Conservation (phyloP, 306 rosid genomes). For the Astragalus membranaceus region DNA sequence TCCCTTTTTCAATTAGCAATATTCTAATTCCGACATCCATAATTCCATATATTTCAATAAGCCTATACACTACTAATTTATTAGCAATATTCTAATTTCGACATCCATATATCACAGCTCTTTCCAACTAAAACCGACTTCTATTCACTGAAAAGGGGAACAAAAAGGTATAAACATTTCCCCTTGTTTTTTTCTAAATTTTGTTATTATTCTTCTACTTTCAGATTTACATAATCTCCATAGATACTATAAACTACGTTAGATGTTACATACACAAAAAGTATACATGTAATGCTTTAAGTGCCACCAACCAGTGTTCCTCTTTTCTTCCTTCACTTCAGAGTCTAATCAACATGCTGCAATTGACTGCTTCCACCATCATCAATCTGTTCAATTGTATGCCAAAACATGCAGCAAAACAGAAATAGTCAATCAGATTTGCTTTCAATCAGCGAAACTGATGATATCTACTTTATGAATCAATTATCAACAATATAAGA, state of each 20-base stretch:
- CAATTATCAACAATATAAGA: neutral
- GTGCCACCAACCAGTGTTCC: neutral
- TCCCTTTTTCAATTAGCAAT: neutral
- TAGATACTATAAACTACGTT: conserved; percentile 17
- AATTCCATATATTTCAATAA: too few species aligned
- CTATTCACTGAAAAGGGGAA: neutral
- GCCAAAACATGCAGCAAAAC: conserved; percentile 13
- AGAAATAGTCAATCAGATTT: neutral
- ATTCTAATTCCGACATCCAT: neutral
- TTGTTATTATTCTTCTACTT: neutral
- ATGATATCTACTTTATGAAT: neutral
- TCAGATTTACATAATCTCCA: neutral
- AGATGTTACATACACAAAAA: conserved; percentile 2
- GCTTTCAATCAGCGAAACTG: neutral
- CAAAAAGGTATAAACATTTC: conserved; percentile 7
- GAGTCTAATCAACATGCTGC: conserved; percentile 11
- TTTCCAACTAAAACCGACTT: neutral
- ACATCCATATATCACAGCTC: neutral
- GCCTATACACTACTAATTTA: too few species aligned
- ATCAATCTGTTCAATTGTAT: conserved; percentile 18
- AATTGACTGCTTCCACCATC: conserved; percentile 4
- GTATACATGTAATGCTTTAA: neutral
- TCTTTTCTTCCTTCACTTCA: neutral
- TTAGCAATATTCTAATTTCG: neutral
- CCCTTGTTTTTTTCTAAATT: neutral